Conservation (phyloP, 768 basidiomycete genomes). For the Trametes sanguinea region DNA sequence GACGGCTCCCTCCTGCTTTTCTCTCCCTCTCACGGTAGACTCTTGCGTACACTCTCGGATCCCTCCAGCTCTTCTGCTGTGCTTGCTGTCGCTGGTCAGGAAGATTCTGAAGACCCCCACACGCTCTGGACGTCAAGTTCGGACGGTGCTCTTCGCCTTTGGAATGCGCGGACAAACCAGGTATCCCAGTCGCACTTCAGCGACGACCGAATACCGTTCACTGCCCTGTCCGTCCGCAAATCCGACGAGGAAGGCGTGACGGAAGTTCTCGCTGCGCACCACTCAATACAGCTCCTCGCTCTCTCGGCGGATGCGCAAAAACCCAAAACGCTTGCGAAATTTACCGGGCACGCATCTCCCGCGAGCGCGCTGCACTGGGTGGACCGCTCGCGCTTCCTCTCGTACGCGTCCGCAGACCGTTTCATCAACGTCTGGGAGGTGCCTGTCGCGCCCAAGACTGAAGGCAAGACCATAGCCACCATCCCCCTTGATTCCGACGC, state of each 20-base stretch:
- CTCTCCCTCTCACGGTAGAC: constrained; percentile 59
- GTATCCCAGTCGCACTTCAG: constrained; percentile 54
- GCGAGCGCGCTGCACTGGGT: constrained; percentile 54
- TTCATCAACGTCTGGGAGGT: constrained; percentile 64
- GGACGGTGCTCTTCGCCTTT: constrained; percentile 57
- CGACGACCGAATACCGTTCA: constrained; percentile 60
- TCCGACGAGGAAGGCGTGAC: constrained; percentile 38
- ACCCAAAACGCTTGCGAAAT: constrained; percentile 49
- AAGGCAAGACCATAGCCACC: constrained; percentile 59
- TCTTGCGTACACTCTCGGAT: constrained; percentile 57
- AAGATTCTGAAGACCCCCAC: constrained; percentile 32
- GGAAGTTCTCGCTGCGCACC: constrained; percentile 59
- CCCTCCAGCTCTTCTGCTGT: constrained; percentile 55
- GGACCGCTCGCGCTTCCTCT: constrained; percentile 52
- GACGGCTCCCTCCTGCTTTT: constrained; percentile 62
- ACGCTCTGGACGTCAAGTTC: constrained; percentile 58
- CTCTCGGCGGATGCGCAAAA: constrained; percentile 38
- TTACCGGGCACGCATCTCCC: constrained; percentile 67
- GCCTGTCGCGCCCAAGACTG: constrained; percentile 40
- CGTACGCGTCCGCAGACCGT: constrained; percentile 63
- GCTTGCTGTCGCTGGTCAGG: constrained; percentile 45
- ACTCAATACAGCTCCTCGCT: constrained; percentile 58
- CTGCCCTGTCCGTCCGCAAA: constrained; percentile 47
- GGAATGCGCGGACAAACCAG: constrained; percentile 55
- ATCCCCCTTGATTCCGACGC: constrained; percentile 67